Evolutionary conservation across 345 rosid genomes (phyloP).

Genomic region (Citropsis articulata): DNA sequence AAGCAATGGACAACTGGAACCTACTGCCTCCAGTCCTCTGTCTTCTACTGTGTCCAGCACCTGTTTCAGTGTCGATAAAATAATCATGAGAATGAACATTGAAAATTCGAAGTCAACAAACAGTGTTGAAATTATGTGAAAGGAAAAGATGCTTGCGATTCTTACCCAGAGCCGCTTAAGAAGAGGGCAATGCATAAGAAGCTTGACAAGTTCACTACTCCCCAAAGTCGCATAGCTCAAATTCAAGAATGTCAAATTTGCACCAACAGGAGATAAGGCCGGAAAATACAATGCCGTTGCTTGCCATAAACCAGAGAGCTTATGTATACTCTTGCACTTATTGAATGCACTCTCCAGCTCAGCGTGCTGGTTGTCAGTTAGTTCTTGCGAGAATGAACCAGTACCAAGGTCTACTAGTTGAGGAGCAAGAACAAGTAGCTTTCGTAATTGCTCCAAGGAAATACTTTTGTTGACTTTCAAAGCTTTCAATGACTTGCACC

Average conservation of each 20-base stretch:
- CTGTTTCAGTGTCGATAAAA: constrained; percentile 26
- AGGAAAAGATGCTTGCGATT: background rate
- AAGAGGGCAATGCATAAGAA: constrained; percentile 53
- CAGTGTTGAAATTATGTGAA: background rate
- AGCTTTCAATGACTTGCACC: constrained; percentile 53
- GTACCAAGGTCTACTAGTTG: constrained; percentile 60
- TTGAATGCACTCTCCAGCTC: constrained; percentile 46
- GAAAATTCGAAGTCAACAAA: background rate
- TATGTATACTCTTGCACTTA: constrained; percentile 44
- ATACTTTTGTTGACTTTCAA: constrained; percentile 50
- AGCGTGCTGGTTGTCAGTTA: constrained; percentile 26
- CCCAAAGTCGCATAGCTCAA: constrained; percentile 52
- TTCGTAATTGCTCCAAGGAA: constrained; percentile 46
- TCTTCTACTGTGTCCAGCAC: constrained; percentile 67
- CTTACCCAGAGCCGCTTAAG: constrained; percentile 67
- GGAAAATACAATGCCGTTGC: constrained; percentile 41
- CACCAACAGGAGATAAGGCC: constrained; percentile 39
- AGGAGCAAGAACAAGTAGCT: constrained; percentile 53
- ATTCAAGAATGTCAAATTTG: constrained; percentile 54
- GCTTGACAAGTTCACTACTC: constrained; percentile 46
- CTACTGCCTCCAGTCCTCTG: constrained; percentile 60
- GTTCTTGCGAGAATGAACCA: constrained; percentile 52
- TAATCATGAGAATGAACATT: background rate
- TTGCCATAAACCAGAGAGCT: constrained; percentile 61
- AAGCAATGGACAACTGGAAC: constrained; percentile 47